Evolutionary conservation across 345 rosid species (phyloP).

Genomic region (Acer campestre): DNA sequence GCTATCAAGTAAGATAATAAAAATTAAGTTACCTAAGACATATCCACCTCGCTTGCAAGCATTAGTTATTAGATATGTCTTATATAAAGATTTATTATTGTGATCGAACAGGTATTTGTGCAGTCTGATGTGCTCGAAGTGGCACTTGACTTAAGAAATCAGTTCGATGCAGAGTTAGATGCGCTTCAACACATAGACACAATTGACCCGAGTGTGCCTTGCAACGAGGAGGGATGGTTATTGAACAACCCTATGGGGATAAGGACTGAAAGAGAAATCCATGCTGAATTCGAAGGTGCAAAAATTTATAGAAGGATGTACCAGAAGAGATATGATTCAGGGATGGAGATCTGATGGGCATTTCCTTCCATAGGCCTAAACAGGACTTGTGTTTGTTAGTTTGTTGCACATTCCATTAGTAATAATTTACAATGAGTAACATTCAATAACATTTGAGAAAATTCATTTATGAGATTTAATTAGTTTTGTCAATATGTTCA

Average conservation of each 20-base stretch:
- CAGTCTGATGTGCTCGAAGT: slow-evolving; percentile 93
- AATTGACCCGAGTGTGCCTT: slow-evolving; percentile 30
- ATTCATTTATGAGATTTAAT: background rate
- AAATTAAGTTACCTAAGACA: too few species aligned
- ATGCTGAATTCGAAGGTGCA: slow-evolving; percentile 77
- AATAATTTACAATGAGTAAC: too few species aligned
- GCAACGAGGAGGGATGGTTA: slow-evolving; percentile 75
- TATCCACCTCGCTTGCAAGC: too few species aligned
- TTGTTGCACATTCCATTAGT: too few species aligned
- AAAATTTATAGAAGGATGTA: slow-evolving; percentile 81
- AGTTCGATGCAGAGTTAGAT: slow-evolving; percentile 53
- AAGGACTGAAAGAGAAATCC: slow-evolving; percentile 91
- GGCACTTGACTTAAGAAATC: slow-evolving; percentile 81
- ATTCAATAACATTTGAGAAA: background rate
- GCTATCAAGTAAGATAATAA: background rate
- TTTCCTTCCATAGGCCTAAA: background rate
- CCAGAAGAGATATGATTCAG: slow-evolving; percentile 35
- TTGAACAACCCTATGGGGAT: slow-evolving; percentile 75
- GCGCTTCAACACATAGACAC: slow-evolving; percentile 50
- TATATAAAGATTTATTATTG: background rate
- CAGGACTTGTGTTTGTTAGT: background rate
- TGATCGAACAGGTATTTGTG: slow-evolving; percentile 61
- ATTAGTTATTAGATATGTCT: too few species aligned
- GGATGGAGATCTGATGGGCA: background rate
- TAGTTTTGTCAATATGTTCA: background rate